Evolutionary conservation across 1,284 basidiomycete genomes (phyloP), one percentile per base, ranked within the genome.

Genomic region (Boletellus deceptivus): DNA sequence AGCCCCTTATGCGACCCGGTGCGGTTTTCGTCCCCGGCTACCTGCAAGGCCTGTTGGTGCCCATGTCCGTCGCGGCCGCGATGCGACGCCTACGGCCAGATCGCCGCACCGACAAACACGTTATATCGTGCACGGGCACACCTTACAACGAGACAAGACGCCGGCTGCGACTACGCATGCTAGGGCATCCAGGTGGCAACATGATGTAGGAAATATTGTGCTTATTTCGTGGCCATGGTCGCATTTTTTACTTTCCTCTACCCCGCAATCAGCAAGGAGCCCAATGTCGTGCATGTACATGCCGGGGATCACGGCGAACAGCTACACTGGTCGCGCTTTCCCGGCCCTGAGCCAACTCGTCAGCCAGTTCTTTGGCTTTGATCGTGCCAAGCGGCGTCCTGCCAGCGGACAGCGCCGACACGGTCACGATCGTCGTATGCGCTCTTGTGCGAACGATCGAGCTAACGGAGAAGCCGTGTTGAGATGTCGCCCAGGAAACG

Each of bases 371-470:
- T 50, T 68, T 65, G 37, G 64, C 65, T 43, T 62, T 52, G 34
- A 43, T 52, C 33, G 49, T 39, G 34, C 67, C 55, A 2, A 69
- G 50, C 14, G 58, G 64, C 41, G 65, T 57, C 8, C 64, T 51
- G 16, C 62, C 44, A 1, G 45, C 14, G 38, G 61, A 39, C 9
- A 49, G 45, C 17, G 52, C 49, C 13, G 65, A 54, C 25, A 55
- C 10, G 14, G 47, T 56, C 11, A 53, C 50, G 43, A 65, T 52
- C 43, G 67, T 70, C 31, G 68, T 70, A 18, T 68, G 65, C 1
- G 64, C 64, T 36, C 64, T 59, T 3, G 67, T 70, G 37, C 64
- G 64, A 49, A 70, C 52, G 11, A 70, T 49, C 16, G 48, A 54
- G 25, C 68, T 66, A 22, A 9, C 1, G 25, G 5, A 33, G 10